Percentiles rank a stretch among this genome's conserved stretches.
Conservation (phyloP, 2,329 filamentous ascomycete genomes). For the Fusarium scirpi region DNA sequence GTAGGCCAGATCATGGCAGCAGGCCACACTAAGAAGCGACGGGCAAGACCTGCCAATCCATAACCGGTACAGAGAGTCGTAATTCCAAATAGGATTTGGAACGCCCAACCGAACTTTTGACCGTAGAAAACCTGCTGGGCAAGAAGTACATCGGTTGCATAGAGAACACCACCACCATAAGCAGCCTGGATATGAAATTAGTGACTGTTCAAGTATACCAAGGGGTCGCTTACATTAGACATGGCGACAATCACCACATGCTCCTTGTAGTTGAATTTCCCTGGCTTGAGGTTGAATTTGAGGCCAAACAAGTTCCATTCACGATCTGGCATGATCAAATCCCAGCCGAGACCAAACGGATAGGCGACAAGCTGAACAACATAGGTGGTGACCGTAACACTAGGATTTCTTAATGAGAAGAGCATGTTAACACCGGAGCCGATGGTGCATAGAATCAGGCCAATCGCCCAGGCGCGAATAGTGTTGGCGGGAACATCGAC, state of each 20-base stretch:
- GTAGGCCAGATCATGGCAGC: constrained; percentile 70
- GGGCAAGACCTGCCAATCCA: constrained; percentile 66
- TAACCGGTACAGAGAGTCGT: constrained; percentile 69
- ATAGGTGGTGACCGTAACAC: constrained; percentile 70
- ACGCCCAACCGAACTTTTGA: constrained; percentile 66
- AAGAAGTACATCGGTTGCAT: constrained; percentile 63
- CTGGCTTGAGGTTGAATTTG: constrained; percentile 67
- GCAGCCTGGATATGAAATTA: constrained; percentile 58
- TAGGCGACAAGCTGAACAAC: constrained; percentile 73
- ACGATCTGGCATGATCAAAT: constrained; percentile 65
- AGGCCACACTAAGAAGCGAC: constrained; percentile 66
- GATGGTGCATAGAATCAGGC: constrained; percentile 69
- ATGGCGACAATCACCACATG: constrained; percentile 72
- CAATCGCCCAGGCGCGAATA: constrained; percentile 73
- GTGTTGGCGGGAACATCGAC: constrained; percentile 74
- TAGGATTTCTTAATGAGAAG: constrained; percentile 70
- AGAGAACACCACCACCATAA: constrained; percentile 68
- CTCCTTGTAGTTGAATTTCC: constrained; percentile 72
- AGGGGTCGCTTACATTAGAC: constrained; percentile 66
- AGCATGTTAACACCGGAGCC: constrained; percentile 73
- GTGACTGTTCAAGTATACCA: constrained; percentile 26
- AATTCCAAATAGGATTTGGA: constrained; percentile 66
- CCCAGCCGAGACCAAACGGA: constrained; percentile 67
- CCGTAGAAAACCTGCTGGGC: constrained; percentile 68
- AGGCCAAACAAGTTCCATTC: constrained; percentile 64